Percentiles rank a stretch among this genome's conserved stretches.
phyloP scores from a whole-genome alignment of 306 rosid species.

The Rubus parviflorus region DNA sequence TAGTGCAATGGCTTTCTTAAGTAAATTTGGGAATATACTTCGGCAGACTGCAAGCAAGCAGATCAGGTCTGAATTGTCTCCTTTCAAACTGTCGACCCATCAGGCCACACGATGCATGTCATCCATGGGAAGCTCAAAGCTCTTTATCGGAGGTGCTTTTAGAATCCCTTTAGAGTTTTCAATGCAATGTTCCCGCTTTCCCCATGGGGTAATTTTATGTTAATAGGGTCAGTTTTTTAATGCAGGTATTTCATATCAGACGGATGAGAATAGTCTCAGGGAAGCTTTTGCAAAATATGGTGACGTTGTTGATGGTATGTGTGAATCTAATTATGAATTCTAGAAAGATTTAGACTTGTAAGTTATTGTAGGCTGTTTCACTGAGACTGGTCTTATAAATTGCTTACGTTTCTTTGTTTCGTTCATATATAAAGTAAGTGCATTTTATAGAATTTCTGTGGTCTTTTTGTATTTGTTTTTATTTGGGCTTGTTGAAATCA shows the following conservation, averaged over 20 bases:
- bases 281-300: slow-evolving; percentile 81
- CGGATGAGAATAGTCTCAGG: slow-evolving; percentile 65
- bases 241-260: slow-evolving; percentile 66
- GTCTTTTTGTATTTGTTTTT: neutral
- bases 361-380: neutral
- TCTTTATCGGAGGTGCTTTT: slow-evolving; percentile 79
- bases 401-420: neutral
- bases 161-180: slow-evolving; percentile 2
- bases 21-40: slow-evolving; percentile 69
- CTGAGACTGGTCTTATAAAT: neutral
- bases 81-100: slow-evolving; percentile 46
- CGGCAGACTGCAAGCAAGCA: slow-evolving; percentile 51
- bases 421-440: neutral
- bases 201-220: neutral
- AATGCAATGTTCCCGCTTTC: neutral
- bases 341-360: neutral
- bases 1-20: slow-evolving; percentile 71
- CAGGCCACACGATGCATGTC: slow-evolving; percentile 74
- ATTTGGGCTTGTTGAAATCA: neutral
- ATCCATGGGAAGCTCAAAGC: slow-evolving; percentile 50
- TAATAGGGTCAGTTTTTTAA: slow-evolving; percentile 12
- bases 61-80: slow-evolving; percentile 42
- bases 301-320: slow-evolving; percentile 70
- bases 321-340: neutral
- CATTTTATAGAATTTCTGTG: neutral